phyloP scores from a whole-genome alignment of 2,329 filamentous ascomycete genomes.

The Lachnellula arida region DNA sequence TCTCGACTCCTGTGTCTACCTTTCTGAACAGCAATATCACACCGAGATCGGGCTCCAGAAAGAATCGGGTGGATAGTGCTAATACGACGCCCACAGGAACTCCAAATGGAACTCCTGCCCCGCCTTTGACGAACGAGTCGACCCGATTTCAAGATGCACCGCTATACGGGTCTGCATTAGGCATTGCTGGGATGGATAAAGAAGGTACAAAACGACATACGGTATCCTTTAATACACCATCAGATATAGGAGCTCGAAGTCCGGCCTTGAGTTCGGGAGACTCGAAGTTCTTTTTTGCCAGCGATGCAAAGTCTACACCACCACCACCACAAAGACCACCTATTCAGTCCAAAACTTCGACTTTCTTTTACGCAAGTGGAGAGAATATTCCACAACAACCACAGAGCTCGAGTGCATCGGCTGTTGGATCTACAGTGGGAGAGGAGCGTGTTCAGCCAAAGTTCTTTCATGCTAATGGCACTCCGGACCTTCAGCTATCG shows the following conservation, averaged over 20 bases:
- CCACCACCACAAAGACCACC: constrained; percentile 20
- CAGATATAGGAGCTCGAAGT: constrained; percentile 31
- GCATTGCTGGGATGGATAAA: constrained; percentile 24
- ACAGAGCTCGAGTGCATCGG: constrained; percentile 24
- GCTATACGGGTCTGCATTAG: constrained; percentile 17
- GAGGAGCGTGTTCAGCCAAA: constrained; percentile 44
- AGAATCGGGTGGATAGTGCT: constrained; percentile 64
- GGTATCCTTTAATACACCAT: constrained; percentile 38
- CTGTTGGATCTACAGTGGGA: constrained; percentile 24
- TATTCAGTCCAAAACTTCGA: constrained; percentile 26
- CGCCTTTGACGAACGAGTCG: constrained; percentile 31
- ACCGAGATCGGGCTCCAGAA: constrained; percentile 70
- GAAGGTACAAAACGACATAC: constrained; percentile 25
- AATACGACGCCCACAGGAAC: constrained; percentile 62
- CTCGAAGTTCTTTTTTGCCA: constrained; percentile 89
- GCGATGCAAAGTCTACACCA: constrained; percentile 56
- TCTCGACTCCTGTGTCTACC: constrained; percentile 47
- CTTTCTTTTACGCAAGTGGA: constrained; percentile 49
- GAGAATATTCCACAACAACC: constrained; percentile 36
- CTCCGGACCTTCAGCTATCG: constrained; percentile 44
- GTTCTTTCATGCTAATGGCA: constrained; percentile 72
- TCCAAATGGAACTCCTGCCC: constrained; percentile 40
- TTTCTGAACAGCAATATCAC: constrained; percentile 68
- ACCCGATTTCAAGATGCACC: constrained; percentile 31
- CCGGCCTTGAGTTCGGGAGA: constrained; percentile 32